Evolutionary conservation across 257 asterid species (phyloP).

Genomic region (Nicotiana paniculata): DNA sequence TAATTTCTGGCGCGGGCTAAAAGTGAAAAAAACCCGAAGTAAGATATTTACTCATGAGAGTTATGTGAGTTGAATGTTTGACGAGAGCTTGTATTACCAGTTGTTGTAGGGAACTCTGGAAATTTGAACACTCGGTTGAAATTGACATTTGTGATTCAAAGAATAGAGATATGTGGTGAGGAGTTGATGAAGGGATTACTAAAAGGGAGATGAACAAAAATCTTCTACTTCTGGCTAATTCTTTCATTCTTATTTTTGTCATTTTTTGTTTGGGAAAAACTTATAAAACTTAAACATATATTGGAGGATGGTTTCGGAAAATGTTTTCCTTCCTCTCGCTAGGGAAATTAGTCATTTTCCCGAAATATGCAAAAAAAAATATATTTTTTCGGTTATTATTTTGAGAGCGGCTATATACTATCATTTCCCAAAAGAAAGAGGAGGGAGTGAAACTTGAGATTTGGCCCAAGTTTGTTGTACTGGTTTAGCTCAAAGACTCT

Average conservation of each 20-base stretch:
- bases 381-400: no score
- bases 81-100: background rate
- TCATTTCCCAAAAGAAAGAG: no score
- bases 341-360: no score
- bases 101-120: background rate
- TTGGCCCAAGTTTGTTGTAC: no score
- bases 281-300: no score
- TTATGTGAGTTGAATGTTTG: background rate
- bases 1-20: no score
- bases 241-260: background rate
- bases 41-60: background rate
- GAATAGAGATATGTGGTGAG: background rate
- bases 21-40: background rate
- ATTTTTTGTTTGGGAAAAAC: background rate
- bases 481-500: no score
- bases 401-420: no score
- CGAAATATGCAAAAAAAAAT: no score
- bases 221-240: background rate
- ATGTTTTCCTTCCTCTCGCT: no score
- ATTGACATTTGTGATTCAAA: background rate
- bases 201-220: background rate
- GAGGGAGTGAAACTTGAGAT: no score
- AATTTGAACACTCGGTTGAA: background rate
- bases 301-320: no score
- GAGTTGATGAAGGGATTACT: background rate